These are phyloP conservation scores for Yamadazyma membranifaciens DNA, from an alignment of 1,139 yeast genomes.

Conservation along the genomic window DNA sequence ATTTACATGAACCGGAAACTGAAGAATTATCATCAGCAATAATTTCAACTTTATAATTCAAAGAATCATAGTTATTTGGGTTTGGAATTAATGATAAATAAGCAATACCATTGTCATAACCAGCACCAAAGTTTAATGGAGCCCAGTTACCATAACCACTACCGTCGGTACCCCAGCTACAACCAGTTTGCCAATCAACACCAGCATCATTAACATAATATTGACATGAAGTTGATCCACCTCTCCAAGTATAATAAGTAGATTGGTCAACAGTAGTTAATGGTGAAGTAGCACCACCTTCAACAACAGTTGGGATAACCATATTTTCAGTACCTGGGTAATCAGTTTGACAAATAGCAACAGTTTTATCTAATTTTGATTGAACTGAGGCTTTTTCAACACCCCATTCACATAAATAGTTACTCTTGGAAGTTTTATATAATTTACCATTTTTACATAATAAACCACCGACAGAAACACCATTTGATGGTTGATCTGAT, in stretches of 20 bases:
- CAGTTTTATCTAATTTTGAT: slow-evolving; percentile 52
- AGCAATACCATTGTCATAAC: slow-evolving; percentile 58
- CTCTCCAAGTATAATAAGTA: slow-evolving; percentile 63
- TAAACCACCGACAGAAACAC: slow-evolving; percentile 81
- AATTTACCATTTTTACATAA: slow-evolving; percentile 66
- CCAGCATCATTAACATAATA: slow-evolving; percentile 83
- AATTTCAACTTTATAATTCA: slow-evolving; percentile 69
- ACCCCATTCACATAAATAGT: slow-evolving; percentile 79
- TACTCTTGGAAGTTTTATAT: slow-evolving; percentile 61
- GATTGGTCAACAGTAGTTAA: slow-evolving; percentile 66
- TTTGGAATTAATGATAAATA: slow-evolving; percentile 79
- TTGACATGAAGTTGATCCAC: slow-evolving; percentile 69
- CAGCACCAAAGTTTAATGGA: slow-evolving; percentile 77
- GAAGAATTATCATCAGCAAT: slow-evolving; percentile 55
- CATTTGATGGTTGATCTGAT: slow-evolving; percentile 62
- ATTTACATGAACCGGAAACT: slow-evolving; percentile 61
- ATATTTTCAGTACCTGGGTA: slow-evolving; percentile 89
- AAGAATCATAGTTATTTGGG: slow-evolving; percentile 65
- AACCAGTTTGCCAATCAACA: slow-evolving; percentile 68
- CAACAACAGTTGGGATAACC: slow-evolving; percentile 75
- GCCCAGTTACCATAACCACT: slow-evolving; percentile 82
- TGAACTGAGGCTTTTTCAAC: slow-evolving; percentile 58
- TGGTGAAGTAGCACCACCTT: slow-evolving; percentile 55
- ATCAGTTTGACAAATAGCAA: slow-evolving; percentile 83
- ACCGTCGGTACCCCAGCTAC: slow-evolving; percentile 70